Percentiles rank a stretch among this genome's conserved stretches.
These are phyloP conservation scores for Penicillium cosmopolitanum DNA, from an alignment of 495 filamentous ascomycete species.

Conservation along the genomic window DNA sequence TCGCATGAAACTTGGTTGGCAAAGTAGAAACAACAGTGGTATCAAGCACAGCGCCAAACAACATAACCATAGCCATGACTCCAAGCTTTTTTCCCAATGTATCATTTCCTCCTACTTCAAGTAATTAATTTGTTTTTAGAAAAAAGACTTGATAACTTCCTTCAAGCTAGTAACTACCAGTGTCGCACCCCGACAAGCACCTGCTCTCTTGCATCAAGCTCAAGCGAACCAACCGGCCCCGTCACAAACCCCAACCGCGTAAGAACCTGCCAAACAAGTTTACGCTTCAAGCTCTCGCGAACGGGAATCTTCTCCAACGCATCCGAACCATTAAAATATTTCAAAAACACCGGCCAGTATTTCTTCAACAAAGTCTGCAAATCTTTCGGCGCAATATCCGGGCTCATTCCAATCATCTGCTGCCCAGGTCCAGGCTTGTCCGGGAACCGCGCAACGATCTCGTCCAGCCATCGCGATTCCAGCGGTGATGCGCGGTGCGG, in stretches of 20 bases:
- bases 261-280: slow-evolving; percentile 72
- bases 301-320: slow-evolving; percentile 86
- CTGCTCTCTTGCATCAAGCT: slow-evolving; percentile 41
- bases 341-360: slow-evolving; percentile 59
- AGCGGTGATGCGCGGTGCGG: slow-evolving; percentile 60
- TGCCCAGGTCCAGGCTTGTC: slow-evolving; percentile 30
- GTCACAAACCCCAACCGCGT: slow-evolving; percentile 41
- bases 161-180: slow-evolving; percentile 35
- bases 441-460: slow-evolving; percentile 64
- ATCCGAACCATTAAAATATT: slow-evolving; percentile 86
- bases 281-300: slow-evolving; percentile 81
- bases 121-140: no score
- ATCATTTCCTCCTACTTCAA: no score
- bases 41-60: not conserved
- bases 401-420: slow-evolving; percentile 11
- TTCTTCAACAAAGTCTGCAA: slow-evolving; percentile 57
- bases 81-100: not conserved
- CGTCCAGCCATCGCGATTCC: slow-evolving; percentile 74
- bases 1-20: no score
- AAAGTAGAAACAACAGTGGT: not conserved
- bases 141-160: not conserved
- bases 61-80: not conserved
- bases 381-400: slow-evolving; percentile 34
- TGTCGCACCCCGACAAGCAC: slow-evolving; percentile 49
- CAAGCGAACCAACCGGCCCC: slow-evolving; percentile 34